Percentiles rank a stretch among this genome's conserved stretches.
Evolutionary conservation across 495 filamentous ascomycete species (phyloP).

Genomic region (Penicillium pulvis): DNA sequence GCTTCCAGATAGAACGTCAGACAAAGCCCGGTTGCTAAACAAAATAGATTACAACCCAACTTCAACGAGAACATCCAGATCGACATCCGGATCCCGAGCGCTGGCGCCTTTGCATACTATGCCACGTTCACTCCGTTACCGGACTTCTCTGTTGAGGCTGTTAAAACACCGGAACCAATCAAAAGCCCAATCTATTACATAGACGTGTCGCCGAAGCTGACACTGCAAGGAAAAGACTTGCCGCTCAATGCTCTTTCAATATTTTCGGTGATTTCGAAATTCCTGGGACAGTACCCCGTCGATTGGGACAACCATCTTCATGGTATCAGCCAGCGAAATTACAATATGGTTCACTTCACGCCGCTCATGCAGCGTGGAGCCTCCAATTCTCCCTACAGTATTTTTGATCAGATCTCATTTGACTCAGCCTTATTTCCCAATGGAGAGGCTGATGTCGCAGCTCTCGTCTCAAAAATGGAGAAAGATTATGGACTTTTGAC

Average conservation of each 20-base stretch:
- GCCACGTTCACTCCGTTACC: slow-evolving; percentile 89
- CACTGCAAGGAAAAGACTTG: slow-evolving; percentile 65
- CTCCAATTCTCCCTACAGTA: slow-evolving; percentile 96
- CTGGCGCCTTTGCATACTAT: slow-evolving; percentile 97
- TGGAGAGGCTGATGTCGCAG: slow-evolving; percentile 80
- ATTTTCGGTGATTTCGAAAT: slow-evolving; percentile 95
- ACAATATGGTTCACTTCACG: slow-evolving; percentile 99
- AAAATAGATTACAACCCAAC: slow-evolving; percentile 74
- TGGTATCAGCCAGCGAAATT: slow-evolving; percentile 84
- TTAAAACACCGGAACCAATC: slow-evolving; percentile 55
- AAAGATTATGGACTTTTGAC: slow-evolving; percentile 81
- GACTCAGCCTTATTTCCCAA: slow-evolving; percentile 81
- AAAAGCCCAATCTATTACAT: slow-evolving; percentile 81
- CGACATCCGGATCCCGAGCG: slow-evolving; percentile 75
- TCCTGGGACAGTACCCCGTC: slow-evolving; percentile 87
- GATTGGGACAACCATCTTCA: slow-evolving; percentile 88
- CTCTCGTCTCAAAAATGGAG: slow-evolving; percentile 79
- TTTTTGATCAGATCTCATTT: slow-evolving; percentile 88
- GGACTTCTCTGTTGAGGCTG: slow-evolving; percentile 62
- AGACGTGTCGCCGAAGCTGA: slow-evolving; percentile 84
- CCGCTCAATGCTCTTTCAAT: slow-evolving; percentile 86
- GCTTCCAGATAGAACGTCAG: neutral
- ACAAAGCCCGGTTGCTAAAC: slow-evolving; percentile 24
- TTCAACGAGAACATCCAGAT: slow-evolving; percentile 92
- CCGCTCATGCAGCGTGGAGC: slow-evolving; percentile 84